Evolutionary conservation across 108 stramenopile genomes (phyloP), one percentile per base, ranked within the genome.

Genomic region (Pseudonitzschia pungens): DNA sequence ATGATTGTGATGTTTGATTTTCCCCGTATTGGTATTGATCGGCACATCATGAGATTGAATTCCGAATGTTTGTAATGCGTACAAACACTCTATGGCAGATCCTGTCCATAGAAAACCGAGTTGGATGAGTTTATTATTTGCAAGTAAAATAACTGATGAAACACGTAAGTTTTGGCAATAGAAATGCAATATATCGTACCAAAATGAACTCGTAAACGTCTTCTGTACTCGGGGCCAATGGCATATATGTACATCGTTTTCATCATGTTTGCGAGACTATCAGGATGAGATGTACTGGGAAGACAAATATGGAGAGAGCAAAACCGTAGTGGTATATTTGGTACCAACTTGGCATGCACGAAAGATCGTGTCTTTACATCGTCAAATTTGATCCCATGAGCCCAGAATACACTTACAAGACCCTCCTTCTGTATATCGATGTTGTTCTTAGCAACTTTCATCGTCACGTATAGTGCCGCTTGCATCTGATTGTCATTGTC

Each of bases 11-110:
- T 18, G 14, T 65, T 65, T 65, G 0, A 41, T 20, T 44, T 65
- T 14, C 16, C 64, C 64, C 32, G 42, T 22, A 65, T 8, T 65
- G 32, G 42, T 41, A 18, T 65, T 65, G 41, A 70, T 59, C 12
- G 76, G 76, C 15, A 77, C 53, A 31, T 48, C 36, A 4, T 64
- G 40, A 15, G 52, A 27, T 16, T 56, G 76, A 22, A 77, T 77
- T 10, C 76, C 76, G 53, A 65, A 77, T 31, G 76, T 43, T 26
- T 69, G 33, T 21, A 77, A 0, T 15, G 18, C 22, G 50, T 68
- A 68, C 33, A 69, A 20, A 10, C 65, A 54, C 60, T 75, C 74
- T 18, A 56, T 68, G 5, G 45, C 29, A 16, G 41, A 42, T 5
- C 63, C 72, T 64, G 36, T 36, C 16, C 5, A 1, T 5, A 65